Conservation (phyloP, 305 asterid genomes). For the Fraxinus velutina region DNA sequence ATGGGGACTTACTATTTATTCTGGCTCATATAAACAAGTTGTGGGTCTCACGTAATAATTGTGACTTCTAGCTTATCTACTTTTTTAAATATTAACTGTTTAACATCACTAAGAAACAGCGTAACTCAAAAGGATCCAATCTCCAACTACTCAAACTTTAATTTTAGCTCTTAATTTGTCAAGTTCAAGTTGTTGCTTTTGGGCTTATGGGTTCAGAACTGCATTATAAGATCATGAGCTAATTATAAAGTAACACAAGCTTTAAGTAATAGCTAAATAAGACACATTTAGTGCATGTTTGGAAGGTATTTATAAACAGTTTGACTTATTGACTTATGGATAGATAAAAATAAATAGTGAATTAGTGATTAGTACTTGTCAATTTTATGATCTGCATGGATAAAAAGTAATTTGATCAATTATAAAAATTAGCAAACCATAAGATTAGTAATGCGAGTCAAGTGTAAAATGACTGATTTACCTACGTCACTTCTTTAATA, state of each 20-base stretch:
- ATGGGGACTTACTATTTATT: background rate
- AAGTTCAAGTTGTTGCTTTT: background rate
- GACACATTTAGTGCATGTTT: background rate
- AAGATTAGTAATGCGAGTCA: background rate
- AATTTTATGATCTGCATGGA: background rate
- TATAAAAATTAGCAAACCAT: background rate
- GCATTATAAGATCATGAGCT: too few species aligned
- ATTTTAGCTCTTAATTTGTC: background rate
- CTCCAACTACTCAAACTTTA: background rate
- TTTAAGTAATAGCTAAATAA: too few species aligned
- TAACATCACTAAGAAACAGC: background rate
- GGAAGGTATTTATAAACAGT: background rate
- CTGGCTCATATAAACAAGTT: background rate
- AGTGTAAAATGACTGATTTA: too few species aligned
- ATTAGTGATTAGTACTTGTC: too few species aligned
- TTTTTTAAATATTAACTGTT: too few species aligned
- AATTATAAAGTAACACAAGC: too few species aligned
- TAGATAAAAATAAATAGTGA: too few species aligned
- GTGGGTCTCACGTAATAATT: background rate
- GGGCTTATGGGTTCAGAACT: background rate
- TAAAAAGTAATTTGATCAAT: background rate
- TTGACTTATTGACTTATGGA: too few species aligned
- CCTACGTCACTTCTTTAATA: background rate
- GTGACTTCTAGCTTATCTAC: background rate
- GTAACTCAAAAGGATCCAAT: background rate